Evolutionary conservation across 129 eudicot species (phyloP).

Genomic region (Flaveria sonorensis): DNA sequence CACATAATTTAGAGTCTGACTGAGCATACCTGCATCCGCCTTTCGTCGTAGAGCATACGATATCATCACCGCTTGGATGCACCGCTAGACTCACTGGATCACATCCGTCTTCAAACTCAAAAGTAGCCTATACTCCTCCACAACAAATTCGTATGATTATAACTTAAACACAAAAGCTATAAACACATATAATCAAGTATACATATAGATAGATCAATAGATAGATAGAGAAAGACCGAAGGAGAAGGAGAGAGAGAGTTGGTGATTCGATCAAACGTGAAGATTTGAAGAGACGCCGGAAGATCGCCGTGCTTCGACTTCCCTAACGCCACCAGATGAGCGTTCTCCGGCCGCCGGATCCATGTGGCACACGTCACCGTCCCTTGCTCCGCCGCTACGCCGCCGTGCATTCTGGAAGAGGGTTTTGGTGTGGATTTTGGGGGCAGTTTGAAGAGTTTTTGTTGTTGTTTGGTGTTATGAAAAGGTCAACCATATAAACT

Average conservation of each 20-base stretch:
- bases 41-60: constrained; percentile 62
- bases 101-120: constrained; percentile 69
- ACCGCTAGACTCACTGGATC: constrained; percentile 72
- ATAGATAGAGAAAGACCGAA: constrained; percentile 43
- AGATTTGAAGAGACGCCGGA: constrained; percentile 73
- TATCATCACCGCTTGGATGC: constrained; percentile 86
- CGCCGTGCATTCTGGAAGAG: constrained; percentile 52
- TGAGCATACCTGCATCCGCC: constrained; percentile 78
- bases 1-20: background rate
- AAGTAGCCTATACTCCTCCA: constrained; percentile 47
- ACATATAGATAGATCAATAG: background rate
- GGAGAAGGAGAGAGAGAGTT: constrained; percentile 74
- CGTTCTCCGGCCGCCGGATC: constrained; percentile 89
- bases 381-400: constrained; percentile 56
- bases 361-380: constrained; percentile 73
- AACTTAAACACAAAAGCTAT: background rate
- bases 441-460: constrained; percentile 18
- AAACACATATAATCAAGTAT: background rate
- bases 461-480: background rate
- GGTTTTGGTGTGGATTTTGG: constrained; percentile 21
- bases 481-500: constrained; percentile 29
- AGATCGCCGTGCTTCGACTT: constrained; percentile 36
- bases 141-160: constrained; percentile 1
- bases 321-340: constrained; percentile 72
- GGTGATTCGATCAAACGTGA: constrained; percentile 59